These are phyloP conservation scores for Diaporthe aspalathi DNA, from an alignment of 2,329 filamentous ascomycete species.

Conservation along the genomic window DNA sequence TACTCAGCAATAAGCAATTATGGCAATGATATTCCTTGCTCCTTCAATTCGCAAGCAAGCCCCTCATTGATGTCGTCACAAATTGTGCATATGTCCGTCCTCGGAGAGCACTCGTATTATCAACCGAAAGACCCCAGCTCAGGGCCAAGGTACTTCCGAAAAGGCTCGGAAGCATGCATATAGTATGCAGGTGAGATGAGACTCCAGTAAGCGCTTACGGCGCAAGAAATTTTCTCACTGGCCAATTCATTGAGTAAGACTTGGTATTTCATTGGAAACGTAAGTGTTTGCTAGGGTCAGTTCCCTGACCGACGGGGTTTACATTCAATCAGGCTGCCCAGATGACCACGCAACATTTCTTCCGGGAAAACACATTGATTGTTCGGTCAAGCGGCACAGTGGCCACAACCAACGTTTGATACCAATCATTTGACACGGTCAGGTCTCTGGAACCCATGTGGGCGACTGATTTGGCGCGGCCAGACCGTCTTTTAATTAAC, in stretches of 20 bases:
- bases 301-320: background rate
- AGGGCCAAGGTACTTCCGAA: background rate
- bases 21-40: background rate
- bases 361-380: background rate
- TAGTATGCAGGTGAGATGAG: background rate
- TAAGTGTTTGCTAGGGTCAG: background rate
- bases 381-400: background rate
- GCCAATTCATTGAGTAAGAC: background rate
- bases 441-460: background rate
- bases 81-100: background rate
- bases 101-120: background rate
- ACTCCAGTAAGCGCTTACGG: slow-evolving; percentile 4
- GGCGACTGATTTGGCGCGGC: background rate
- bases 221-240: background rate
- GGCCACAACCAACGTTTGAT: too few species aligned
- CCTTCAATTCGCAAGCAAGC: background rate
- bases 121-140: background rate
- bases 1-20: background rate
- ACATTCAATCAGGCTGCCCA: background rate
- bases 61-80: background rate
- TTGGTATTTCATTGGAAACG: background rate
- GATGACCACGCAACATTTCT: background rate
- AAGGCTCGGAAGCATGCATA: background rate
- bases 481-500: background rate
- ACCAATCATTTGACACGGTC: background rate